Conservation (phyloP, 164 flowering plant species). For the Aristolochia contorta region DNA sequence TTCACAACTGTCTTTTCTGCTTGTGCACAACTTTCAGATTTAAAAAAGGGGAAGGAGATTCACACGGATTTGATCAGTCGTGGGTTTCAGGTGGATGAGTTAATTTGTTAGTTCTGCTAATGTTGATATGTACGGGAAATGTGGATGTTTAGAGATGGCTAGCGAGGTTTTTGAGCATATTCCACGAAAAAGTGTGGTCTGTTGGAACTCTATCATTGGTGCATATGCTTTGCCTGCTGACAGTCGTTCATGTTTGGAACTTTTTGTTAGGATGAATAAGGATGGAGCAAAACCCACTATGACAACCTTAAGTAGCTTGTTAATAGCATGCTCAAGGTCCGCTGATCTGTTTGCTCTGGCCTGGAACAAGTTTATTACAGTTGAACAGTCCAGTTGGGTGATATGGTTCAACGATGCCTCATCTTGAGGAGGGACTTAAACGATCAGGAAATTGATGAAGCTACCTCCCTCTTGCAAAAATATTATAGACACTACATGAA, state of each 20-base stretch:
- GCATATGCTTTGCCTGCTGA: slow-evolving; percentile 45
- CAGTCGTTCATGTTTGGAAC: slow-evolving; percentile 36
- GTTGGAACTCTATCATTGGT: slow-evolving; percentile 62
- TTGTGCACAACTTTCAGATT: slow-evolving; percentile 42
- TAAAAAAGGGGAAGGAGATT: slow-evolving; percentile 48
- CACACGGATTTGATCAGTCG: slow-evolving; percentile 28
- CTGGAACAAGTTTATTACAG: slow-evolving; percentile 18
- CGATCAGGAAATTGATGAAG: too few relatives aligned
- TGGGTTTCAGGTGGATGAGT: slow-evolving; percentile 36
- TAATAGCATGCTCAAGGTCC: slow-evolving; percentile 49
- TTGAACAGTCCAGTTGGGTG: too few relatives aligned
- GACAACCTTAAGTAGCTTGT: slow-evolving; percentile 48
- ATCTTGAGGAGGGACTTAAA: too few relatives aligned
- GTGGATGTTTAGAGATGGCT: slow-evolving; percentile 52
- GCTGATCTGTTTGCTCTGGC: slow-evolving; percentile 29
- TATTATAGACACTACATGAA: too few relatives aligned
- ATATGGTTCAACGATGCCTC: too few relatives aligned
- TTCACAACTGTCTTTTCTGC: slow-evolving; percentile 42
- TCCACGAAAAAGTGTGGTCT: slow-evolving; percentile 31
- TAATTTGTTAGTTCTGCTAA: slow-evolving; percentile 53
- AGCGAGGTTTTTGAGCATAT: slow-evolving; percentile 44
- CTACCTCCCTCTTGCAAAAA: too few relatives aligned
- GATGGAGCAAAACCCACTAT: slow-evolving; percentile 37
- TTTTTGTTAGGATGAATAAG: slow-evolving; percentile 40
- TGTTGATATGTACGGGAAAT: slow-evolving; percentile 66